Conservation (phyloP, 805 yeast genomes). For the Barnettozyma botsteinii region DNA sequence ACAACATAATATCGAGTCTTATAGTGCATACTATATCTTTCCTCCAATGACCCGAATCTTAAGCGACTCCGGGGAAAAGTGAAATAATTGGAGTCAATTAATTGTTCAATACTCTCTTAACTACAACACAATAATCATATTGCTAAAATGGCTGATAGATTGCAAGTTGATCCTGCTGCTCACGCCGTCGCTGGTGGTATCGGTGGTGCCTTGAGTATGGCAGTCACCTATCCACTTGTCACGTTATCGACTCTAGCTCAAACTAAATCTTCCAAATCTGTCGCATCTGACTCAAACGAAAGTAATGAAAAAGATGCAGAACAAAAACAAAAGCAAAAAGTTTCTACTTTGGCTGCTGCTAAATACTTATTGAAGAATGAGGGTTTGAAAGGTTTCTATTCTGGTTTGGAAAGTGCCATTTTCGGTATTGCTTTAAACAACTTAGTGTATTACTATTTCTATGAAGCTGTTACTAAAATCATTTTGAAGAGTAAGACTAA, state of each 20-base stretch:
- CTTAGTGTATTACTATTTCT: conserved; percentile 85
- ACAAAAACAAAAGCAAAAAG: conserved; percentile 12
- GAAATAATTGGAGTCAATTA: neutral
- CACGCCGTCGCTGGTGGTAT: conserved; percentile 95
- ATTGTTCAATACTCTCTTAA: too few species aligned
- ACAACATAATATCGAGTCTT: too few species aligned
- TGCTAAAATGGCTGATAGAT: conserved; percentile 19
- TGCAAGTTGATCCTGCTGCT: conserved; percentile 35
- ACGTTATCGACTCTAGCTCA: conserved; percentile 87
- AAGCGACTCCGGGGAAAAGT: neutral
- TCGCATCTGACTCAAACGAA: conserved; percentile 9
- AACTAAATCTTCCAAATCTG: conserved; percentile 38
- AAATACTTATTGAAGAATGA: conserved; percentile 46
- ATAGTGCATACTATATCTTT: too few species aligned
- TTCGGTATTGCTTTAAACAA: conserved; percentile 83
- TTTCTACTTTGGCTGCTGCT: conserved; percentile 33
- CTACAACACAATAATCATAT: too few species aligned
- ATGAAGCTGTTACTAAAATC: conserved; percentile 58
- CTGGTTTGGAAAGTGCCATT: conserved; percentile 84
- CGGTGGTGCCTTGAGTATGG: conserved; percentile 85
- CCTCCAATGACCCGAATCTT: too few species aligned
- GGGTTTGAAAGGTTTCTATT: conserved; percentile 65
- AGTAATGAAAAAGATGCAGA: conserved; percentile 8
- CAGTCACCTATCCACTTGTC: conserved; percentile 84
- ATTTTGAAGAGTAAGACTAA: conserved; percentile 29